phyloP scores from a whole-genome alignment of 2,329 filamentous ascomycete species.

The Rutstroemia sp. region DNA sequence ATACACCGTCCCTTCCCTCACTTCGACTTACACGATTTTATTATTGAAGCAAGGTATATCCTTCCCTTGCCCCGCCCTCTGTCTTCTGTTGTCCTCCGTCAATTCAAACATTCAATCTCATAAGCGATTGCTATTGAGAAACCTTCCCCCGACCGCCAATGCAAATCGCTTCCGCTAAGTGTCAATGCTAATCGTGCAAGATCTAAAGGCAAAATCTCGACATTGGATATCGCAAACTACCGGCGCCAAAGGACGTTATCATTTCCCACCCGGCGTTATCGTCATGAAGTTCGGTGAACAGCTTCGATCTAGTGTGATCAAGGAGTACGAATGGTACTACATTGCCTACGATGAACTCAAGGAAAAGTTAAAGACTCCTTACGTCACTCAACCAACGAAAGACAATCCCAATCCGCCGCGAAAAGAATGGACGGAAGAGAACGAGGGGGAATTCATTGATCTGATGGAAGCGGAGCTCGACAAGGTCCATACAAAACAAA shows the following conservation, averaged over 20 bases:
- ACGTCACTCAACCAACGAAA: conserved; percentile 42
- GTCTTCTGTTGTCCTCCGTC: too few relatives aligned
- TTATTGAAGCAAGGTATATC: too few relatives aligned
- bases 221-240: conserved; percentile 14
- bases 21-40: too few relatives aligned
- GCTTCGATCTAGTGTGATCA: conserved; percentile 89
- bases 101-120: too few relatives aligned
- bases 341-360: conserved; percentile 97
- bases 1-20: too few relatives aligned
- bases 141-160: too few relatives aligned
- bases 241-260: conserved; percentile 13
- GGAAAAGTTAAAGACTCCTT: conserved; percentile 70
- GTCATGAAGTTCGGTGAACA: conserved; percentile 91
- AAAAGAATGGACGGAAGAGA: conserved; percentile 79
- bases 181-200: conserved; percentile 24
- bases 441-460: conserved; percentile 82
- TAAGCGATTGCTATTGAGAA: too few relatives aligned
- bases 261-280: conserved; percentile 40
- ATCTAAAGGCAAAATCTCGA: conserved; percentile 18
- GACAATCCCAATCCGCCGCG: conserved; percentile 41
- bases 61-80: too few relatives aligned
- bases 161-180: not conserved
- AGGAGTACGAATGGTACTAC: conserved; percentile 97
- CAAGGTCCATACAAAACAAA: conserved; percentile 96
- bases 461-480: conserved; percentile 88